phyloP scores from a whole-genome alignment of 176 grass and related monocot genomes.

The Neostapfia colusana region DNA sequence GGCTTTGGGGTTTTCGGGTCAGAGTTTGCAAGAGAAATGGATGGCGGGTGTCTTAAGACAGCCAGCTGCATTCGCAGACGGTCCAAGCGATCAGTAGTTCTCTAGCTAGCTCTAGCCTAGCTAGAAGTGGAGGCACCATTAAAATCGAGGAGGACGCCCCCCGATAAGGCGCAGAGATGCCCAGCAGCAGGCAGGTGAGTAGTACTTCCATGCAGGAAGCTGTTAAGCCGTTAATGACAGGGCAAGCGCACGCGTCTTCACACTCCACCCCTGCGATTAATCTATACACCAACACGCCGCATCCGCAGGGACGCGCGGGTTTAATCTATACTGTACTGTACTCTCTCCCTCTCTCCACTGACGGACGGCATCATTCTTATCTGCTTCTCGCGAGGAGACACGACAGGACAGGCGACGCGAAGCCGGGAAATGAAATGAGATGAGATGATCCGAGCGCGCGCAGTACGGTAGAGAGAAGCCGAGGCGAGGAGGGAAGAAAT shows the following conservation, averaged over 20 bases:
- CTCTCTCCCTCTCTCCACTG: too few species aligned
- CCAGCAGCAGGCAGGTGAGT: not conserved
- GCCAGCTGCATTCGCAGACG: too few species aligned
- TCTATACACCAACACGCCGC: not conserved
- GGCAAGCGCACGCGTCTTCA: not conserved
- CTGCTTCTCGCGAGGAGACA: constrained; percentile 41
- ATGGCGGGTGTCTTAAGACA: not conserved
- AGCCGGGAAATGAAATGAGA: not conserved
- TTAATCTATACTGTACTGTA: not conserved
- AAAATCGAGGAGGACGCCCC: not conserved
- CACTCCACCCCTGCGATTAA: not conserved
- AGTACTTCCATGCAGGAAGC: constrained; percentile 36
- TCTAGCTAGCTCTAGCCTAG: too few species aligned
- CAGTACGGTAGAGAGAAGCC: too few species aligned
- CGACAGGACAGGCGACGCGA: not conserved
- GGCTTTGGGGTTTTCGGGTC: not conserved
- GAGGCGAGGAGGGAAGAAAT: not conserved
- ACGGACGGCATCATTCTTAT: constrained; percentile 25
- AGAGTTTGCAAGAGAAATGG: not conserved
- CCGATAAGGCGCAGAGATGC: constrained; percentile 29
- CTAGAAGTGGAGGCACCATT: too few species aligned
- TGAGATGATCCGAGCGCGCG: too few species aligned
- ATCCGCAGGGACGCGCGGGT: not conserved
- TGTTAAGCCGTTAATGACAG: constrained; percentile 38
- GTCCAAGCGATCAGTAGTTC: too few species aligned